Percentiles rank a stretch among this genome's conserved stretches.
These are phyloP conservation scores for Alternaria triticina DNA, from an alignment of 2,329 filamentous ascomycete species.

Conservation along the genomic window DNA sequence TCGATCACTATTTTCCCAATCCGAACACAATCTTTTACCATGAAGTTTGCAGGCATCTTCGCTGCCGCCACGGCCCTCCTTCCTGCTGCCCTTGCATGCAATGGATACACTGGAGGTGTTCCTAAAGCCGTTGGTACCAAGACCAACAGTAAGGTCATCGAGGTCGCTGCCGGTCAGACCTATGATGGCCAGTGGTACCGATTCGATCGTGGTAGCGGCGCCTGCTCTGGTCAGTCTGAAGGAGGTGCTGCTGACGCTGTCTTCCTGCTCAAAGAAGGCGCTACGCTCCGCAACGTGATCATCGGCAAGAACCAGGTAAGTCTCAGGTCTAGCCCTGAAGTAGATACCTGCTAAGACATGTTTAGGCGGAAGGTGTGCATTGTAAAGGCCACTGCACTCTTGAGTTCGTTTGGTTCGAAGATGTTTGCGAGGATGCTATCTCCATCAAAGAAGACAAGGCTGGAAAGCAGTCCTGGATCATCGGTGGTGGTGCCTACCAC, in stretches of 20 bases:
- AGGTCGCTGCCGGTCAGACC: slow-evolving; percentile 28
- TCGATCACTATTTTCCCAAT: not conserved
- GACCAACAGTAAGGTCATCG: slow-evolving; percentile 35
- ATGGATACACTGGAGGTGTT: slow-evolving; percentile 32
- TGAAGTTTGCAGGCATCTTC: slow-evolving; percentile 22
- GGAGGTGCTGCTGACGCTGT: slow-evolving; percentile 33
- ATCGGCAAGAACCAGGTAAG: slow-evolving; percentile 55
- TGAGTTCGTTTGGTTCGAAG: slow-evolving; percentile 46
- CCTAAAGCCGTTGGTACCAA: slow-evolving; percentile 32
- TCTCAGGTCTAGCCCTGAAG: not conserved
- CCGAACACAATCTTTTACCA: slow-evolving; percentile 5
- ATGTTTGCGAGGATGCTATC: slow-evolving; percentile 50
- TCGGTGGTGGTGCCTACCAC: slow-evolving; percentile 48
- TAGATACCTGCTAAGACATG: not conserved
- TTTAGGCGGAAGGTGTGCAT: slow-evolving; percentile 57
- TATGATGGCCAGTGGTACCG: slow-evolving; percentile 34
- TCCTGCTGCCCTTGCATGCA: slow-evolving; percentile 30
- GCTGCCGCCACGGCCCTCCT: slow-evolving; percentile 26
- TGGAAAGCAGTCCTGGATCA: slow-evolving; percentile 46
- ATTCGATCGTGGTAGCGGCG: slow-evolving; percentile 35
- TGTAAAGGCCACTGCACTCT: slow-evolving; percentile 56
- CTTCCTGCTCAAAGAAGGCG: slow-evolving; percentile 58
- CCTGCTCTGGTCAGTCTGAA: slow-evolving; percentile 29
- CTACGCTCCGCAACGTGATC: slow-evolving; percentile 60
- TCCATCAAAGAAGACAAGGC: slow-evolving; percentile 40